These are phyloP conservation scores for Boletus rufocinnamomeus DNA, from an alignment of 768 basidiomycete species.

Conservation along the genomic window DNA sequence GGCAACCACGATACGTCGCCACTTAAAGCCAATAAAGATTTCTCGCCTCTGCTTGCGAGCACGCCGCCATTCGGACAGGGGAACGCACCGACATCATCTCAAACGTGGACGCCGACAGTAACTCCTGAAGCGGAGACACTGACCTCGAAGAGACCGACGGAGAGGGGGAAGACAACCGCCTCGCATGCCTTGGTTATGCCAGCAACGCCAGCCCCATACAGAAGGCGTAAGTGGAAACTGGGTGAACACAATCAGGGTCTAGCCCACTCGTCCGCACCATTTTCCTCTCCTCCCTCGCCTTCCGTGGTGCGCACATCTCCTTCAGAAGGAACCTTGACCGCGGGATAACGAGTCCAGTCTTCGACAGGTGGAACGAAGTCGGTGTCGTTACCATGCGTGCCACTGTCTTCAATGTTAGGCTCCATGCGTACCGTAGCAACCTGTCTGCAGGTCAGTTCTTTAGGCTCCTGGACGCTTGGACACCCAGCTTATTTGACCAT, in stretches of 20 bases:
- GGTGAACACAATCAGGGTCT: slow-evolving; percentile 20
- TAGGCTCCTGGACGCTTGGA: not conserved
- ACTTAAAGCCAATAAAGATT: slow-evolving; percentile 12
- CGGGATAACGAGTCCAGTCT: slow-evolving; percentile 4
- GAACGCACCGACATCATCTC: slow-evolving; percentile 11
- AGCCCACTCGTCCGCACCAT: slow-evolving; percentile 6
- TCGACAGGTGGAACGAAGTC: slow-evolving; percentile 3
- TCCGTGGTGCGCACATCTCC: slow-evolving; percentile 8
- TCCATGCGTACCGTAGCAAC: slow-evolving; percentile 14
- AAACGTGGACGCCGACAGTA: slow-evolving; percentile 3
- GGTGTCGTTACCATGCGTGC: slow-evolving; percentile 7
- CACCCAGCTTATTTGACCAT: not conserved
- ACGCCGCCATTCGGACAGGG: slow-evolving; percentile 20
- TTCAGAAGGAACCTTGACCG: not conserved
- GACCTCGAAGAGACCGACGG: slow-evolving; percentile 3
- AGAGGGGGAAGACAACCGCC: not conserved
- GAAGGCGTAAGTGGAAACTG: slow-evolving; percentile 26
- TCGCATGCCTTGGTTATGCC: slow-evolving; percentile 4
- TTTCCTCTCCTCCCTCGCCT: slow-evolving; percentile 14
- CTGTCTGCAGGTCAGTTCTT: slow-evolving; percentile 1
- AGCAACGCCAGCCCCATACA: slow-evolving; percentile 18
- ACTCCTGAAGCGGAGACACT: slow-evolving; percentile 6
- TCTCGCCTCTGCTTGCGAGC: slow-evolving; percentile 22
- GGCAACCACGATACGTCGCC: slow-evolving; percentile 2
- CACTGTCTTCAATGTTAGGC: slow-evolving; percentile 29